Evolutionary conservation across 2,329 filamentous ascomycete species (phyloP).

Genomic region (Thyridium curvatum): DNA sequence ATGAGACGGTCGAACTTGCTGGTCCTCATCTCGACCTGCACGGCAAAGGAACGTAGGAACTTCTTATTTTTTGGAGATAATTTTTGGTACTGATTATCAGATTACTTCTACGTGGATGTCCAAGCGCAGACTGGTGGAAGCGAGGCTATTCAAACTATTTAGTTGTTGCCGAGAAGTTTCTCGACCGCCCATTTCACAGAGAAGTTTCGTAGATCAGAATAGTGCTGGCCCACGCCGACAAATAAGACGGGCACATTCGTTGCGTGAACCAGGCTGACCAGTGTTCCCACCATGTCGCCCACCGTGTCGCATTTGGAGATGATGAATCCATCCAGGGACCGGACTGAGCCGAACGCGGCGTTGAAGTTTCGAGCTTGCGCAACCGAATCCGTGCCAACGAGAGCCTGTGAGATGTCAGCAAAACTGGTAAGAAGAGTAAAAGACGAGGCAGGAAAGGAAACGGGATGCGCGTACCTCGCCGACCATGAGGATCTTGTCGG

Average conservation of each 20-base stretch:
- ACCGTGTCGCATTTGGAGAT: conserved; percentile 99
- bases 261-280: conserved; percentile 96
- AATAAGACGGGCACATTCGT: conserved; percentile 96
- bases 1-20: too few relatives aligned
- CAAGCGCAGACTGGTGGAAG: too few relatives aligned
- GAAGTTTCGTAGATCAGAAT: conserved; percentile 61
- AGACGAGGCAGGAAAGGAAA: neutral
- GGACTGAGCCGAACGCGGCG: conserved; percentile 73
- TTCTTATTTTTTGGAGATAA: too few relatives aligned
- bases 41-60: too few relatives aligned
- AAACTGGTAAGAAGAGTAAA: neutral
- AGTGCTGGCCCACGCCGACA: conserved; percentile 68
- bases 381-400: conserved; percentile 93
- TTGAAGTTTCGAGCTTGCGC: conserved; percentile 97
- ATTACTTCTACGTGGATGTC: too few relatives aligned
- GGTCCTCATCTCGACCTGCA: too few relatives aligned
- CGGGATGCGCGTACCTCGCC: conserved; percentile 35
- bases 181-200: conserved; percentile 66
- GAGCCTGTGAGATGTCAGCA: conserved; percentile 45
- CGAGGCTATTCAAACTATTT: conserved; percentile 7
- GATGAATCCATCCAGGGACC: conserved; percentile 90
- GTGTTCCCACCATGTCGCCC: conserved; percentile 94
- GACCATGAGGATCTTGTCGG: conserved; percentile 99
- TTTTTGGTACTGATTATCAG: too few relatives aligned
- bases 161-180: conserved; percentile 51